phyloP scores from a whole-genome alignment of 1,139 yeast species.

The Geotrichum klebahnii region DNA sequence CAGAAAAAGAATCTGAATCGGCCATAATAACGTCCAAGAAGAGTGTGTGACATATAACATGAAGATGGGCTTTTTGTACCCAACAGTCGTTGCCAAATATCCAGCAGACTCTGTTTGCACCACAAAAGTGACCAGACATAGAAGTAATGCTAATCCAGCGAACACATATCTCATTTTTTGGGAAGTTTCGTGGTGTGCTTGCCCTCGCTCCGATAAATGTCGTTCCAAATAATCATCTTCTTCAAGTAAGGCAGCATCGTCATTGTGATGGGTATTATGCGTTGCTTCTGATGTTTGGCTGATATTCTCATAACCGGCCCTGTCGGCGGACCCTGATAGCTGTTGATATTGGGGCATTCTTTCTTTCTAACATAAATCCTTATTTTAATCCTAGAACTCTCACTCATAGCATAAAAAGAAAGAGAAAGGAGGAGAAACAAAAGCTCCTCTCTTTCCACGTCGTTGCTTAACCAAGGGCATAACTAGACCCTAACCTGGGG shows the following conservation, averaged over 20 bases:
- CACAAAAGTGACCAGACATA: conserved; percentile 65
- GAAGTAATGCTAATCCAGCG: conserved; percentile 54
- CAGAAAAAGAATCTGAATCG: conserved; percentile 51
- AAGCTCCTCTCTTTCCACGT: not conserved
- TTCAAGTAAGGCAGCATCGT: not conserved
- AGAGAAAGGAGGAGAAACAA: not conserved
- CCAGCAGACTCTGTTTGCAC: conserved; percentile 78
- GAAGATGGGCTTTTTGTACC: conserved; percentile 67
- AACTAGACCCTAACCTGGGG: not conserved
- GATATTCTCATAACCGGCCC: conserved; percentile 8
- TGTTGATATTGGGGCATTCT: conserved; percentile 16
- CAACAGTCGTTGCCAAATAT: conserved; percentile 54
- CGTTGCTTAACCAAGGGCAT: not conserved
- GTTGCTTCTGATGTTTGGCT: not conserved
- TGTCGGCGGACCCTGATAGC: conserved; percentile 8
- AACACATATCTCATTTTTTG: conserved; percentile 22
- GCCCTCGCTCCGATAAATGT: not conserved
- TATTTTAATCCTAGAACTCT: not conserved
- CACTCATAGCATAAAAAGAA: not conserved
- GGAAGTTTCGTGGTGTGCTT: conserved; percentile 7
- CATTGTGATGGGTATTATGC: not conserved
- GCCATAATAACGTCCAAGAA: conserved; percentile 74
- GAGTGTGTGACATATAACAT: conserved; percentile 71
- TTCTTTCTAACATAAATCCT: not conserved
- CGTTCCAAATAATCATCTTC: conserved; percentile 9